A percentile compares a stretch with the other conserved stretches of the same genome.
These are phyloP conservation scores for Arthrobotrys sphaeroides DNA, from an alignment of 2,329 filamentous ascomycete genomes.

Conservation along the genomic window DNA sequence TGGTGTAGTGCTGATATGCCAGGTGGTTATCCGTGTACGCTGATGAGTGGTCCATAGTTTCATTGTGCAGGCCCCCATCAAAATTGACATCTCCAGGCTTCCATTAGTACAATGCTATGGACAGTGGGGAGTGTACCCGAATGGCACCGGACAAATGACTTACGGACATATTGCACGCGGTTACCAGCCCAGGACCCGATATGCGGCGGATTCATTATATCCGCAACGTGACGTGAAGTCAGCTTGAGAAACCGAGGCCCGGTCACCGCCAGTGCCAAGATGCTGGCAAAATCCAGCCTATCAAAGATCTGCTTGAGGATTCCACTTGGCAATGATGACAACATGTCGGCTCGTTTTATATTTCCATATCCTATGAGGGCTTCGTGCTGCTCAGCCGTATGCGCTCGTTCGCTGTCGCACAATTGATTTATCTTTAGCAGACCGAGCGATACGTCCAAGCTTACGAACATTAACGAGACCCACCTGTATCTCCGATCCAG, in stretches of 20 bases:
- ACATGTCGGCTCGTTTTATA: background rate
- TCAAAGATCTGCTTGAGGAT: constrained; percentile 12
- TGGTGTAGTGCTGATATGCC: background rate
- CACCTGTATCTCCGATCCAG: background rate
- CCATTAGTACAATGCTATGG: too few species aligned
- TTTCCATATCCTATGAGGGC: background rate
- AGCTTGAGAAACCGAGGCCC: background rate
- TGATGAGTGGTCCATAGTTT: background rate
- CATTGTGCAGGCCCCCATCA: background rate
- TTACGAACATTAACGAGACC: background rate
- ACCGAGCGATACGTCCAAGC: too few species aligned
- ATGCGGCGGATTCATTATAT: constrained; percentile 22
- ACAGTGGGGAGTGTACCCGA: too few species aligned
- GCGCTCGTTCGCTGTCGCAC: background rate
- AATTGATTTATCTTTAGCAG: too few species aligned
- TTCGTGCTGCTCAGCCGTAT: background rate
- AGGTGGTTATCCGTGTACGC: background rate
- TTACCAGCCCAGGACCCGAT: constrained; percentile 21
- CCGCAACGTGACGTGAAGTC: background rate
- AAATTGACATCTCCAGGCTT: background rate
- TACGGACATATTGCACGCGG: constrained; percentile 24
- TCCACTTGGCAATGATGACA: background rate
- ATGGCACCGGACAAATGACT: background rate
- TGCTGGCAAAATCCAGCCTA: background rate
- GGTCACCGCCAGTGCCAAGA: constrained; percentile 7